These are phyloP conservation scores for Boletellus deceptivus DNA, from an alignment of 1,284 basidiomycete species.

Conservation along the genomic window DNA sequence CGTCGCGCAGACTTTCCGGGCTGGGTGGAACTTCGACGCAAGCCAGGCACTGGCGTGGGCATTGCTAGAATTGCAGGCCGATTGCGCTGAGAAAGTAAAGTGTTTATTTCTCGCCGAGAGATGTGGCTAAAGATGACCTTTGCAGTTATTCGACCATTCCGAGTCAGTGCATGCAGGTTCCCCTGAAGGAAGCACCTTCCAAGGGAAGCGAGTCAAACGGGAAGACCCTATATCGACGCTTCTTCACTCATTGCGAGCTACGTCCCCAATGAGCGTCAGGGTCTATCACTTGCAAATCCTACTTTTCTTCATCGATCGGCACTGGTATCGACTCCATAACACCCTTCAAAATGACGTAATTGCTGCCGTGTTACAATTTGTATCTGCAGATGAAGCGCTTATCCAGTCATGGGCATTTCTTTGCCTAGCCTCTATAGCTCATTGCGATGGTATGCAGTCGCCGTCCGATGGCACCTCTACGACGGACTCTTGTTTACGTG, in stretches of 20 bases:
- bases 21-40: slow-evolving; percentile 70
- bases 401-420: slow-evolving; percentile 84
- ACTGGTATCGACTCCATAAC: slow-evolving; percentile 63
- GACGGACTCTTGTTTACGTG: slow-evolving; percentile 10
- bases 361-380: slow-evolving; percentile 52
- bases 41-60: slow-evolving; percentile 79
- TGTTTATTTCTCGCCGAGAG: slow-evolving; percentile 1
- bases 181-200: slow-evolving; percentile 17
- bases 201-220: slow-evolving; percentile 49
- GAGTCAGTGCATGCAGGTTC: slow-evolving; percentile 52
- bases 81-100: slow-evolving; percentile 68
- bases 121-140: slow-evolving; percentile 14
- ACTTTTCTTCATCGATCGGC: slow-evolving; percentile 79
- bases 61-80: slow-evolving; percentile 79
- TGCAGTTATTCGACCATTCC: slow-evolving; percentile 58
- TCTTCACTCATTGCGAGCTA: slow-evolving; percentile 48
- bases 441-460: slow-evolving; percentile 39
- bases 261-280: slow-evolving; percentile 33
- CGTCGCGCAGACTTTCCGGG: slow-evolving; percentile 59
- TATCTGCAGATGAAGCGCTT: slow-evolving; percentile 61
- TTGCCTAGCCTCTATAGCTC: slow-evolving; percentile 69
- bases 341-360: slow-evolving; percentile 58
- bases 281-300: slow-evolving; percentile 72
- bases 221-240: slow-evolving; percentile 63
- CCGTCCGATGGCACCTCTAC: slow-evolving; percentile 3